Conservation (phyloP, 805 yeast species). For the Hanseniaspora lindneri region DNA sequence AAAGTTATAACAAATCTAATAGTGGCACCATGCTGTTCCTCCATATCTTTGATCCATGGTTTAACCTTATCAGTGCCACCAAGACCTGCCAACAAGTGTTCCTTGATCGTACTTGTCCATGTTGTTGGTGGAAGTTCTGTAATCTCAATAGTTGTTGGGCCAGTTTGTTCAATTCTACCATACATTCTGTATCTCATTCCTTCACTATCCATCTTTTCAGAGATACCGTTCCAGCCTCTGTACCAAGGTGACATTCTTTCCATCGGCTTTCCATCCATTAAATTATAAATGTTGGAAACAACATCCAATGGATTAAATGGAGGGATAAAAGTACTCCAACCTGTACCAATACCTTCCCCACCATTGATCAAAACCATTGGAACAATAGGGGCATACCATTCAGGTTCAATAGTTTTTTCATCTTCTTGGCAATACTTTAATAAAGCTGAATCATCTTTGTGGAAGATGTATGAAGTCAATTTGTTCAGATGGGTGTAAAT, state of each 20-base stretch:
- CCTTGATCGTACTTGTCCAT: slow-evolving; percentile 89
- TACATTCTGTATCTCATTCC: slow-evolving; percentile 61
- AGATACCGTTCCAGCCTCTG: slow-evolving; percentile 84
- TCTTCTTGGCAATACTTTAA: slow-evolving; percentile 79
- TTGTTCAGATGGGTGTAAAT: slow-evolving; percentile 75
- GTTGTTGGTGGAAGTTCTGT: slow-evolving; percentile 85
- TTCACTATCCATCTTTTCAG: slow-evolving; percentile 47
- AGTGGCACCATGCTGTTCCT: slow-evolving; percentile 79
- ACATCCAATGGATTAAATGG: slow-evolving; percentile 78
- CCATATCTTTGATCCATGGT: slow-evolving; percentile 89
- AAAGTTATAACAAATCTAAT: slow-evolving; percentile 70
- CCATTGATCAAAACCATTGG: slow-evolving; percentile 96
- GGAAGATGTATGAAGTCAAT: slow-evolving; percentile 64
- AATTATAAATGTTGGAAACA: slow-evolving; percentile 54
- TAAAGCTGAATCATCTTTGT: slow-evolving; percentile 67
- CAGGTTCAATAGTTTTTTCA: slow-evolving; percentile 88
- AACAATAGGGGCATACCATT: slow-evolving; percentile 85
- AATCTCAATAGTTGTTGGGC: slow-evolving; percentile 69
- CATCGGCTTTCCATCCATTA: slow-evolving; percentile 63
- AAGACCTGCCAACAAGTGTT: slow-evolving; percentile 61
- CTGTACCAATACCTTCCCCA: slow-evolving; percentile 96
- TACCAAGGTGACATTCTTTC: slow-evolving; percentile 83
- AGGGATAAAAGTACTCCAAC: slow-evolving; percentile 94
- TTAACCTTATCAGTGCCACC: slow-evolving; percentile 60
- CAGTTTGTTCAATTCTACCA: slow-evolving; percentile 73